Base-by-base conservation (phyloP, 75 land plant genomes). In the Pinus albicaulis region DNA sequence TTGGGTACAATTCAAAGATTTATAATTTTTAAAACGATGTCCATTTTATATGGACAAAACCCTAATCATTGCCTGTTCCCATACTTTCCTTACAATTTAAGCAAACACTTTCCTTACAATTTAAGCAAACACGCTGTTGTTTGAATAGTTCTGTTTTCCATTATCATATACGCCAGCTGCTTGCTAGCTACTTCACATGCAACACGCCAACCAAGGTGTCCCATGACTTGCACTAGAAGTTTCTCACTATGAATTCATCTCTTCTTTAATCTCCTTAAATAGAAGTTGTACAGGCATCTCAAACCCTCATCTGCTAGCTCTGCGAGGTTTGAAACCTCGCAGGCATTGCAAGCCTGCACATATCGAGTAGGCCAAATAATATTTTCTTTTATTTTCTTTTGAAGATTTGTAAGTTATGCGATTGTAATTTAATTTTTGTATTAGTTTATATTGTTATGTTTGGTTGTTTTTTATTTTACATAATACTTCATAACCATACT, bases 271-370 rank as follows among this genome's bases (percentile, higher is more conserved):
- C 41, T 38, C 41, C 0, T 20, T 17, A 20, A 17, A 17, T 16
- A 16, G 0, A 16, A 41, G 8, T 6, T 41, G 48, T 0, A 5
- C n/a, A 36, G 24, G 1, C 12, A 38, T 68, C 5, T 24, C 22
- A 68, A 38, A 0, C 4, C 71, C 71, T 38, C 71, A 68, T 68
- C 36, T 36, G 71, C 52, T 68, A 36, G 52, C 48, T 68, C 71
- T 68, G 71, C 71, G 71, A 68, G 71, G 71, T 68, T 68, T 66
- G 17, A 66, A 19, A 68, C 48, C 71, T 68, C 71, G 71, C 71
- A 68, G 71, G 17, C 71, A 41, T 44, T 44, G 52, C 7, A 44
- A 44, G 52, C 52, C 52, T 8, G 10, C 7, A 8, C 10, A 7
- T 44, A 8, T 0, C 7, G 52, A 0, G 7, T 13, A 68, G 19